Base-by-base conservation (phyloP, 2,329 filamentous ascomycete species). In the Exserohilum turcica region DNA sequence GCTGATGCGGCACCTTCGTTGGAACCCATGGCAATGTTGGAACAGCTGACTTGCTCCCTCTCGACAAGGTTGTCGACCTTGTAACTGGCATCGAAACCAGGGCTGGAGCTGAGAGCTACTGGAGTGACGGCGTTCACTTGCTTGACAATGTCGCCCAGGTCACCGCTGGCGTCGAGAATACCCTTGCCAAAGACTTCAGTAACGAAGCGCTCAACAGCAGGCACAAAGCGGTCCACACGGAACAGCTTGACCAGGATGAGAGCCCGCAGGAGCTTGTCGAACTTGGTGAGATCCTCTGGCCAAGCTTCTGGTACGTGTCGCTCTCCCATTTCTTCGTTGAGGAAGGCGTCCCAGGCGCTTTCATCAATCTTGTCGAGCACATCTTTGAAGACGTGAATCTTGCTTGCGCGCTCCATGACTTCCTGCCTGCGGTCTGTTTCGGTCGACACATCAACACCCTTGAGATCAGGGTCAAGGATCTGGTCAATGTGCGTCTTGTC, bases 11-110 rank as follows among this genome's bases (percentile, higher is more conserved):
- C 81, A 72, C 92, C 91, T 80, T 99, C 94, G 69, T 95, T 95
- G 39, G 94, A 97, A 70, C 94, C 94, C 94, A 99, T 99, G 66
- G 95, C 95, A 70, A 99, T 97, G 75, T 97, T 97, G 54, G 92
- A 92, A 78, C 94, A 99, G 48, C 85, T 87, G 45, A 91, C 87
- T 54, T 86, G 85, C 74, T 86, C 87, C 62, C 91, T 85, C 75
- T 96, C 91, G 27, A 97, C 95, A 48, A 99, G 82, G 56, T 88
- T 91, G 74, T 99, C 94, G 55, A 99, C 94, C 81, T 99, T 99
- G 86, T 97, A 99, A 73, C 91, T 96, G 48, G 95, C 95, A 76
- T 99, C 94, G 73, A 99, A 99, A 32, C 94, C 94, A 55, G 93
- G 92, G 68, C 89, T 97, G 5, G 94, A 99, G 67, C 93, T 93